Conservation (phyloP, 805 yeast genomes). For the Grigorovia transvaalensis region DNA sequence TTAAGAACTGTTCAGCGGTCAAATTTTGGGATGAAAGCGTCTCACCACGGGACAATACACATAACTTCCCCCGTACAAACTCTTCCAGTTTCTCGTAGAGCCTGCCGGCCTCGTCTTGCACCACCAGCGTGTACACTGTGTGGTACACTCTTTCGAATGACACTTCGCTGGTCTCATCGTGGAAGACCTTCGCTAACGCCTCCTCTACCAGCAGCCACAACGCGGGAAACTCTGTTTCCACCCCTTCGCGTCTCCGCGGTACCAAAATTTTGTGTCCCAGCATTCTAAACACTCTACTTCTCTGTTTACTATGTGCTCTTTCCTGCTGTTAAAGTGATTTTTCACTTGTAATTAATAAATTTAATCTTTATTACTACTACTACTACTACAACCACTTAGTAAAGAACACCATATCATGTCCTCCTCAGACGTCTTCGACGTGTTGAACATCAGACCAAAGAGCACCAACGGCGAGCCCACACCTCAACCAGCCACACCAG, state of each 20-base stretch:
- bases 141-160: constrained; percentile 79
- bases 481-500: constrained; percentile 3
- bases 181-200: constrained; percentile 65
- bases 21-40: constrained; percentile 2
- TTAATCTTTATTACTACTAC: neutral
- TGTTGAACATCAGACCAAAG: constrained; percentile 49
- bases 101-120: constrained; percentile 24
- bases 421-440: constrained; percentile 64
- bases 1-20: constrained; percentile 28
- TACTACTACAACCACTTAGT: neutral
- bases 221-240: constrained; percentile 43
- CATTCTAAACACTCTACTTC: neutral
- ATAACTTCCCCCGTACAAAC: constrained; percentile 9
- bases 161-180: constrained; percentile 58
- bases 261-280: constrained; percentile 51
- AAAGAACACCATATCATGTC: constrained; percentile 16
- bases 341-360: neutral
- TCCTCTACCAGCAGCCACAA: constrained; percentile 55
- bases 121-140: constrained; percentile 64
- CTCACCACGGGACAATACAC: neutral
- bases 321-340: neutral
- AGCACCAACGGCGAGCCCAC: constrained; percentile 14
- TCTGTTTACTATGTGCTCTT: neutral
- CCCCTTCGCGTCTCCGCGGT: constrained; percentile 34
- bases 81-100: constrained; percentile 8